Conservation (phyloP, 192 early-diverging fungal species). For the Backusella parvicylindrica region DNA sequence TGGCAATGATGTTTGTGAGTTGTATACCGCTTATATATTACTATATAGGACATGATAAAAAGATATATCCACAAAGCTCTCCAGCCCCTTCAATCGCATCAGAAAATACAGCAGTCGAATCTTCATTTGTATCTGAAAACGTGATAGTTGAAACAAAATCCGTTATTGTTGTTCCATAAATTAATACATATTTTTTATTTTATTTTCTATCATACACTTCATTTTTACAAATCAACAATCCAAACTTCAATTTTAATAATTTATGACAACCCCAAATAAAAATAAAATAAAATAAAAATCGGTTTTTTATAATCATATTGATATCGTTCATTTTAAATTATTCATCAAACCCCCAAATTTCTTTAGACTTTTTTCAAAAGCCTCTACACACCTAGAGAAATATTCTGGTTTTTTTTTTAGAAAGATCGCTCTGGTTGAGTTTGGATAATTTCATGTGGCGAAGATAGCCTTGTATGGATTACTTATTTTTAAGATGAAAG, state of each 20-base stretch:
- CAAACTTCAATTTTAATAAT: not conserved
- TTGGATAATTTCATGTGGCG: too few species aligned
- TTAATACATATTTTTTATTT: not conserved
- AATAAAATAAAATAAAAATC: too few species aligned
- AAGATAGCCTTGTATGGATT: too few species aligned
- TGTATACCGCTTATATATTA: slow-evolving; percentile 1
- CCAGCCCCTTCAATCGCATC: not conserved
- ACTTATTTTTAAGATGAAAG: too few species aligned
- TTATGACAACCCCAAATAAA: too few species aligned
- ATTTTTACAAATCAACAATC: not conserved
- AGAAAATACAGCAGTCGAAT: not conserved
- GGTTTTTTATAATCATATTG: too few species aligned
- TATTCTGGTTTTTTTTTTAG: too few species aligned
- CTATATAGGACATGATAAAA: not conserved
- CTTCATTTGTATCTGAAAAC: not conserved
- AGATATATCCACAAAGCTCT: not conserved
- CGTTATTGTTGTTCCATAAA: not conserved
- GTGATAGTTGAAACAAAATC: not conserved
- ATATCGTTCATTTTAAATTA: too few species aligned
- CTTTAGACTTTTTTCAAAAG: too few species aligned
- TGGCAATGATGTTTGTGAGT: not conserved
- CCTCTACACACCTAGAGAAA: too few species aligned
- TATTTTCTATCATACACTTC: not conserved
- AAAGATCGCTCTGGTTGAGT: too few species aligned
- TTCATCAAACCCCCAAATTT: too few species aligned